phyloP scores from a whole-genome alignment of 768 basidiomycete species.

The Tremella fuciformis region DNA sequence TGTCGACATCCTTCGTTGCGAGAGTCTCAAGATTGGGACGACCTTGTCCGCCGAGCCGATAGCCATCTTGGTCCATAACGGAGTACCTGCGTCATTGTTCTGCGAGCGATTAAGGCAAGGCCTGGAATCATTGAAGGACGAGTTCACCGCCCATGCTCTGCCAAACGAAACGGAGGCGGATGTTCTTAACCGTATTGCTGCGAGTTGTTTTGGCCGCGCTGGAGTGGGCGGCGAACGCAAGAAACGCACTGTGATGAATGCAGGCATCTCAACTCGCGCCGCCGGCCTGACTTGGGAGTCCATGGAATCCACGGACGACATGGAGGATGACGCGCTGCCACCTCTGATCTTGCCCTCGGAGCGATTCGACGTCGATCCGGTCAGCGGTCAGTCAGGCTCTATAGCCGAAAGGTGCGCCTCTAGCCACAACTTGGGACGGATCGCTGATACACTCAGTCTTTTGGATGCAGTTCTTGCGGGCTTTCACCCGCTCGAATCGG shows the following conservation, averaged over 20 bases:
- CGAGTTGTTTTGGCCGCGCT: slow-evolving; percentile 21
- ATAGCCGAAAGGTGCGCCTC: slow-evolving; percentile 37
- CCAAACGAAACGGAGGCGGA: slow-evolving; percentile 23
- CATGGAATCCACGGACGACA: slow-evolving; percentile 12
- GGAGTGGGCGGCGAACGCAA: slow-evolving; percentile 35
- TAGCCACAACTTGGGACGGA: neutral
- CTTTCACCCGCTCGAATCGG: slow-evolving; percentile 26
- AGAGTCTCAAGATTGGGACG: slow-evolving; percentile 25
- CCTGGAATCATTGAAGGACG: slow-evolving; percentile 19
- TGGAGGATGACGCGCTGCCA: slow-evolving; percentile 7
- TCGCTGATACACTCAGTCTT: neutral
- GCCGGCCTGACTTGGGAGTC: slow-evolving; percentile 21
- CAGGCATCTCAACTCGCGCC: slow-evolving; percentile 24
- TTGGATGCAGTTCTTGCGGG: slow-evolving; percentile 21
- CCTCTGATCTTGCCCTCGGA: slow-evolving; percentile 11
- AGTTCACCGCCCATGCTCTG: slow-evolving; percentile 15
- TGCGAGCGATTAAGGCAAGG: slow-evolving; percentile 15
- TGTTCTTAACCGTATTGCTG: slow-evolving; percentile 14
- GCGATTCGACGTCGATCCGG: slow-evolving; percentile 23
- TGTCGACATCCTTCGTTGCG: slow-evolving; percentile 31
- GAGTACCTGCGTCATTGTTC: slow-evolving; percentile 25
- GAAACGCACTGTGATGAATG: slow-evolving; percentile 19
- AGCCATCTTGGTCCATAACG: slow-evolving; percentile 29
- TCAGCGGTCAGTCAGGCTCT: slow-evolving; percentile 30
- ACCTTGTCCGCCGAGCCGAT: slow-evolving; percentile 34